Base-by-base conservation (phyloP, 352 stramenopile species). In the Elongisporangium senticosum region DNA sequence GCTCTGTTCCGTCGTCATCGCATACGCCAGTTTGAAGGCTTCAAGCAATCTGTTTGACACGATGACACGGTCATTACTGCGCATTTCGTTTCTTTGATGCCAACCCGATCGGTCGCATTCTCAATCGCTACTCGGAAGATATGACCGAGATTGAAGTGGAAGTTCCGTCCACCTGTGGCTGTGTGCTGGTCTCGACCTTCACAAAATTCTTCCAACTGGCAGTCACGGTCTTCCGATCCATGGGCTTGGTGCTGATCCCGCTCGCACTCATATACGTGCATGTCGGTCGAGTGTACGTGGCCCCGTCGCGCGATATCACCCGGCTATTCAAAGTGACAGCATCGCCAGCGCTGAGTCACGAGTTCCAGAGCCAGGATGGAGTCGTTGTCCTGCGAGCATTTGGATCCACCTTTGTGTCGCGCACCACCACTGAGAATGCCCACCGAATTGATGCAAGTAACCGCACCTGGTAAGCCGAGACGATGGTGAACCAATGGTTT, bases 11-110 rank as follows among this genome's bases (percentile, higher is more conserved):
- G 20, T 68, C 1, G 50, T 49, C 0, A 52, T 89, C n/a, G 55
- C 69, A 5, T 40, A 61, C 11, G 57, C 66, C 0, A 65, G 65
- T 11, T 51, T 86, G 1, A 60, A 57, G 0, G 65, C 65, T 0
- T 75, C 76, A 0, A 40, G 70, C 19, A 65, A 63, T 22, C 59
- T 97, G 14, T 94, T 97, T 63, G 69, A 96, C 50, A 55, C 75
- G 17, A 74, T 97, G 55, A 90, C 86, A 7, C 55, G 68, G 14
- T 76, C 75, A n/a, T 78, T 96, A 7, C 60, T 97, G n/a, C 40
- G 68, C 89, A 13, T 74, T 96, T 53, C 61, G 79, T 3, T 97
- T 97, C 64, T 97, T 96, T 66, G 88, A 97, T 65, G 85, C 75
- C 3, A 96, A 94, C 56, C 90, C 89, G 13, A 64, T 90, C 17